Conservation (phyloP, 2,329 filamentous ascomycete species). For the Claviceps digitariae region DNA sequence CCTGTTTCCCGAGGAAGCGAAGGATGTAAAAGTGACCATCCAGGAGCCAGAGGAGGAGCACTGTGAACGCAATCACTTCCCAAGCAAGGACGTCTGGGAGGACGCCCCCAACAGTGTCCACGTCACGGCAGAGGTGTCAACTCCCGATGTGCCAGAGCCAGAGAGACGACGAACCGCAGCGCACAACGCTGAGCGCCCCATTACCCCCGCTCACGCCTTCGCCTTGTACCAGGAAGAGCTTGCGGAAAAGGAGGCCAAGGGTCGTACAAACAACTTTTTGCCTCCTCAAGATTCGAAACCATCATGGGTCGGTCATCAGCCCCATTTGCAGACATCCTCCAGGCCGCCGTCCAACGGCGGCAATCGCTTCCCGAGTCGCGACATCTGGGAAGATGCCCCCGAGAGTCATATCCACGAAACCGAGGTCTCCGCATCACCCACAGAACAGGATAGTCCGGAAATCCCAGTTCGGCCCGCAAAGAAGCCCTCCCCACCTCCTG, state of each 20-base stretch:
- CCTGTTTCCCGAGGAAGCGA: conserved; percentile 70
- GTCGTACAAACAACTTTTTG: conserved; percentile 16
- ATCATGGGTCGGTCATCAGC: conserved; percentile 32
- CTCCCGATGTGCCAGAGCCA: conserved; percentile 44
- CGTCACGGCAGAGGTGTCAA: conserved; percentile 68
- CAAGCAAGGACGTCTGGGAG: conserved; percentile 95
- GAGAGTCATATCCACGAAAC: conserved; percentile 71
- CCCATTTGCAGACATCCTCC: conserved; percentile 34
- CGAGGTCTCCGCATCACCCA: conserved; percentile 39
- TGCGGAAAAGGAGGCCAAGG: conserved; percentile 39
- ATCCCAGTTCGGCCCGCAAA: conserved; percentile 21
- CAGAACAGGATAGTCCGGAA: conserved; percentile 16
- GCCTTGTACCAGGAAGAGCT: conserved; percentile 52
- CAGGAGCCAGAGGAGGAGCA: conserved; percentile 26
- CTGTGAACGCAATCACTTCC: conserved; percentile 58
- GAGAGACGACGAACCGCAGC: conserved; percentile 19
- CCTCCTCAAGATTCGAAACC: conserved; percentile 21
- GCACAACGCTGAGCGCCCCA: conserved; percentile 22
- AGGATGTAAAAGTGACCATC: conserved; percentile 23
- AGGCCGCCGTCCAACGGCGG: conserved; percentile 36
- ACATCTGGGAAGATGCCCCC: conserved; percentile 90
- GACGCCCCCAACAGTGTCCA: conserved; percentile 80
- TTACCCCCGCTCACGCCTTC: conserved; percentile 51
- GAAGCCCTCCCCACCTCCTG: conserved; percentile 23
- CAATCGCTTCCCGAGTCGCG: conserved; percentile 75